Percentiles rank a stretch among this genome's conserved stretches.
Conservation (phyloP, 371 early-diverging fungal species). For the Parasitella parasitica region DNA sequence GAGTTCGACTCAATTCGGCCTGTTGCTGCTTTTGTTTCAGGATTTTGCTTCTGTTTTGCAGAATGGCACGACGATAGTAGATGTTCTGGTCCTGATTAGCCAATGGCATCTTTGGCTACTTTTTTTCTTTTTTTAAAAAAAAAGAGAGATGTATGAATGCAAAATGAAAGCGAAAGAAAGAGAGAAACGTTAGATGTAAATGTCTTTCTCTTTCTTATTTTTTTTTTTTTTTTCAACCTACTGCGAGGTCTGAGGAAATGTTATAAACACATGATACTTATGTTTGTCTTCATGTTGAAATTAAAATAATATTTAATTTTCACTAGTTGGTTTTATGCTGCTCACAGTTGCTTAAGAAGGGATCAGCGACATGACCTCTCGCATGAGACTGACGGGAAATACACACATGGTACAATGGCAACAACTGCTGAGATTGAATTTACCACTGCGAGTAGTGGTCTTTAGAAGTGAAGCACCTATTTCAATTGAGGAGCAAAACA, state of each 20-base stretch:
- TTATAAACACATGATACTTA: background rate
- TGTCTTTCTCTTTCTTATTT: too few species aligned
- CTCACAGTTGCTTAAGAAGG: background rate
- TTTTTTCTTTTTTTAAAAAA: background rate
- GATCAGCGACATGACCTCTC: background rate
- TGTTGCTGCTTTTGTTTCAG: background rate
- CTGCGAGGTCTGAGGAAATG: too few species aligned
- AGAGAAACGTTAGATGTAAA: too few species aligned
- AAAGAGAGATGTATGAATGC: background rate
- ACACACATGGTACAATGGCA: background rate
- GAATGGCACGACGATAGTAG: background rate
- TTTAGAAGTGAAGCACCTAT: too few species aligned
- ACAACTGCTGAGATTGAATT: too few species aligned
- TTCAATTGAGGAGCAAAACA: too few species aligned
- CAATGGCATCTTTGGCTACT: constrained; percentile 10
- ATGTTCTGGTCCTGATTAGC: constrained; percentile 12
- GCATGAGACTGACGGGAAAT: background rate
- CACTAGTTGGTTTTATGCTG: background rate
- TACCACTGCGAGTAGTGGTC: too few species aligned
- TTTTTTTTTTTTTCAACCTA: too few species aligned
- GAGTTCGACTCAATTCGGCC: constrained; percentile 36
- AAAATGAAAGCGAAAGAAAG: background rate
- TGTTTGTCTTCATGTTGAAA: background rate
- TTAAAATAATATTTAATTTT: background rate
- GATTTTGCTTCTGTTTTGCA: background rate